phyloP scores from a whole-genome alignment of 1,284 basidiomycete species.

The Irpex sp. region DNA sequence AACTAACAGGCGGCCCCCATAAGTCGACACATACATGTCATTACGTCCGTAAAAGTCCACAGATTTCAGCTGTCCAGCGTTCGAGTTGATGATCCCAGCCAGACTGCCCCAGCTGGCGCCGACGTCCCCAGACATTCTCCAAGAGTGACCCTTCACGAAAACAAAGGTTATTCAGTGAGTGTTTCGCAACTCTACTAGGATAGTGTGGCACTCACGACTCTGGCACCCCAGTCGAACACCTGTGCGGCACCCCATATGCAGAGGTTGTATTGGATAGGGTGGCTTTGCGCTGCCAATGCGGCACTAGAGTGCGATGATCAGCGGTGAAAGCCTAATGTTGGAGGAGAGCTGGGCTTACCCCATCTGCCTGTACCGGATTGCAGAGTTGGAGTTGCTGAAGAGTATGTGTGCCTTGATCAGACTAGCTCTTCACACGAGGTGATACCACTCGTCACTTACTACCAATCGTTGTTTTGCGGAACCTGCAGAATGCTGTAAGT shows the following conservation, averaged over 20 bases:
- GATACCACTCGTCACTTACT: conserved; percentile 34
- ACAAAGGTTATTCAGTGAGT: background rate
- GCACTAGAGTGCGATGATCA: conserved; percentile 26
- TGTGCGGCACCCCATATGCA: conserved; percentile 51
- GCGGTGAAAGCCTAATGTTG: background rate
- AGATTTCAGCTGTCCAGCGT: conserved; percentile 37
- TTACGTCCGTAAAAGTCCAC: conserved; percentile 49
- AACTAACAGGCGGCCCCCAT: too few relatives aligned
- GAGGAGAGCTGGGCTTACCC: conserved; percentile 30
- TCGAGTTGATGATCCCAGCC: conserved; percentile 38
- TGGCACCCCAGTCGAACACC: conserved; percentile 53
- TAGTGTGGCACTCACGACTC: conserved; percentile 36
- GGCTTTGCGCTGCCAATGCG: conserved; percentile 36
- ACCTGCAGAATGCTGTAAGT: conserved; percentile 21
- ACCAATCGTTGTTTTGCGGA: conserved; percentile 43
- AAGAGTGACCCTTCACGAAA: conserved; percentile 59
- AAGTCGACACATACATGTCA: conserved; percentile 36
- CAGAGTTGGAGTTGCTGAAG: conserved; percentile 50
- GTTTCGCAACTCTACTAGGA: background rate
- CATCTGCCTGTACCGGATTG: conserved; percentile 52
- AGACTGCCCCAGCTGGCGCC: conserved; percentile 48
- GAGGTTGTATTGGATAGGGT: conserved; percentile 43
- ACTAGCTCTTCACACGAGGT: background rate
- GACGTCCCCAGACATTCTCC: conserved; percentile 52
- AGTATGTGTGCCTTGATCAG: background rate